These are phyloP conservation scores for Apiotrichum laibachii DNA, from an alignment of 1,284 basidiomycete species.

Conservation along the genomic window DNA sequence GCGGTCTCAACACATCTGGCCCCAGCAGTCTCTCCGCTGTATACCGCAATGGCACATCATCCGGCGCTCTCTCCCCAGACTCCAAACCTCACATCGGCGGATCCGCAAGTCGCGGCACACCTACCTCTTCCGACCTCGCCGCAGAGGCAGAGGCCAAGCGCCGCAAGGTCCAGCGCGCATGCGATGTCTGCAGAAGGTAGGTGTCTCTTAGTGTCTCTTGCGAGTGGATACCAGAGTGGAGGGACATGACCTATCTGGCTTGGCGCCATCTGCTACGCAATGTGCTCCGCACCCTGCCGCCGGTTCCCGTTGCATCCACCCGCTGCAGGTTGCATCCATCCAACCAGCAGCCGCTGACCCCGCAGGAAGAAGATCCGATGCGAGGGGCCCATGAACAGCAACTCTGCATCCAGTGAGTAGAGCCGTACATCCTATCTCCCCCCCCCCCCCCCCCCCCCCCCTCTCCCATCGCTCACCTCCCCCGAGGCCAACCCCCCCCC, in stretches of 20 bases:
- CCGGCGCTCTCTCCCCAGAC: background rate
- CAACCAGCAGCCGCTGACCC: background rate
- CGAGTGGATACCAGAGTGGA: no score
- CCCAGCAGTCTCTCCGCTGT: slow-evolving; percentile 28
- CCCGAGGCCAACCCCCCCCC: no score
- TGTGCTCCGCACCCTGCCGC: no score
- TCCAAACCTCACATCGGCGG: background rate
- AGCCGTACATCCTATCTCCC: background rate
- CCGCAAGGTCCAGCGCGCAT: slow-evolving; percentile 44
- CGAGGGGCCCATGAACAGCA: slow-evolving; percentile 47
- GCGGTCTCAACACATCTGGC: background rate
- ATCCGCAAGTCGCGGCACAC: slow-evolving; percentile 1
- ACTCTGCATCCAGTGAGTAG: slow-evolving; percentile 1
- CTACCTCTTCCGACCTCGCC: slow-evolving; percentile 15
- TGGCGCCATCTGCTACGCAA: no score
- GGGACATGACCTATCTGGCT: no score
- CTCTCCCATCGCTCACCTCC: no score
- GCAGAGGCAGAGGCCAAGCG: slow-evolving; percentile 28
- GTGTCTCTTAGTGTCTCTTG: no score
- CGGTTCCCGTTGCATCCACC: no score
- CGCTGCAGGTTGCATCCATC: no score
- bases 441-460: no score
- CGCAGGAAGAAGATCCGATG: slow-evolving; percentile 50
- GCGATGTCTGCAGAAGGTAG: slow-evolving; percentile 45
- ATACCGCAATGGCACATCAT: slow-evolving; percentile 34